phyloP scores from a whole-genome alignment of 2,329 filamentous ascomycete genomes.

The Lithohypha guttulata region DNA sequence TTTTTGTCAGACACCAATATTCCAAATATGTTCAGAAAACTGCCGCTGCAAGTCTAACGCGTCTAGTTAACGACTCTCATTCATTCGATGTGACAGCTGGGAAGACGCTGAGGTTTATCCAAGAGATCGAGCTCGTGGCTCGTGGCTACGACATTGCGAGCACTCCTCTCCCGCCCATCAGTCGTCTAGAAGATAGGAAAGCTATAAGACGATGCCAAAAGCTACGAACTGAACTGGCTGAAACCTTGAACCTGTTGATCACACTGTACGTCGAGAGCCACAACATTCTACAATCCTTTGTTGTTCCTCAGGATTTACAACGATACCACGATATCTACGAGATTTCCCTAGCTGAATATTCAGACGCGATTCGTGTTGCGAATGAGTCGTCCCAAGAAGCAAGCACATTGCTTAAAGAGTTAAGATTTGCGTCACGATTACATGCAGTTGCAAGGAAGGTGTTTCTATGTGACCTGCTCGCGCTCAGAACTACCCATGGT shows the following conservation, averaged over 20 bases:
- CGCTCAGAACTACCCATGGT: slow-evolving; percentile 60
- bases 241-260: slow-evolving; percentile 59
- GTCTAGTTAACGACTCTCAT: slow-evolving; percentile 63
- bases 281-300: slow-evolving; percentile 56
- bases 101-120: slow-evolving; percentile 69
- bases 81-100: slow-evolving; percentile 68
- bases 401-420: slow-evolving; percentile 60
- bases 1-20: slow-evolving; percentile 67
- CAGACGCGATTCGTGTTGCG: slow-evolving; percentile 56
- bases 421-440: slow-evolving; percentile 72
- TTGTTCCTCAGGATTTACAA: slow-evolving; percentile 71
- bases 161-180: slow-evolving; percentile 82
- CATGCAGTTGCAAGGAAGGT: slow-evolving; percentile 73
- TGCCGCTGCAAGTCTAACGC: slow-evolving; percentile 56
- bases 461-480: slow-evolving; percentile 77
- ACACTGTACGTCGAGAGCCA: slow-evolving; percentile 62
- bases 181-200: slow-evolving; percentile 71
- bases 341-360: slow-evolving; percentile 61
- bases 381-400: slow-evolving; percentile 62
- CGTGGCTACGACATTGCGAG: slow-evolving; percentile 85
- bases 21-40: slow-evolving; percentile 66
- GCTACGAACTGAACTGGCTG: slow-evolving; percentile 64
- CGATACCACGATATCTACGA: slow-evolving; percentile 90
- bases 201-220: slow-evolving; percentile 70
- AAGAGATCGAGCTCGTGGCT: slow-evolving; percentile 92